Conservation (phyloP, 768 basidiomycete genomes). For the Russula abietina region DNA sequence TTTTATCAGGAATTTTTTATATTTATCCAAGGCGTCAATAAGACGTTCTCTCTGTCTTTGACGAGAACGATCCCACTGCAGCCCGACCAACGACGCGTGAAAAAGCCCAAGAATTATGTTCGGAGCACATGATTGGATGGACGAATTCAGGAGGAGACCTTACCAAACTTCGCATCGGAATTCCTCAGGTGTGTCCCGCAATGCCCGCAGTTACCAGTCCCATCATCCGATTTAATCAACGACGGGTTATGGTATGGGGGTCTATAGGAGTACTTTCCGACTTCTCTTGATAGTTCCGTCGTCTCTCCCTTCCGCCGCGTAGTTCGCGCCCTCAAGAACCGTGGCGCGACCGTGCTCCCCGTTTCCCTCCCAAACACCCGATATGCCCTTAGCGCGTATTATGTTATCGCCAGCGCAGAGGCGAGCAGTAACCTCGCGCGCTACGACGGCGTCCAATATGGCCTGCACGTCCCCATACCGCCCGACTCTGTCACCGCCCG, state of each 20-base stretch:
- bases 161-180: conserved; percentile 59
- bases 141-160: conserved; percentile 29
- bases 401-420: conserved; percentile 91
- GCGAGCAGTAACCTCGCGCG: conserved; percentile 88
- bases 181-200: conserved; percentile 58
- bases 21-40: background rate
- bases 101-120: conserved; percentile 30
- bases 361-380: conserved; percentile 65
- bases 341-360: conserved; percentile 63
- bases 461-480: conserved; percentile 43
- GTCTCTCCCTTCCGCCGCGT: conserved; percentile 41
- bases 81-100: conserved; percentile 39
- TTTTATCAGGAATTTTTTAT: background rate
- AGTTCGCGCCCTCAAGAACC: conserved; percentile 37
- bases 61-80: conserved; percentile 71
- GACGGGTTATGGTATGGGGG: background rate
- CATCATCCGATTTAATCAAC: background rate
- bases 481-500: conserved; percentile 39
- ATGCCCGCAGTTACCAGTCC: background rate
- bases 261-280: conserved; percentile 76
- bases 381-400: conserved; percentile 88
- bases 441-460: conserved; percentile 85
- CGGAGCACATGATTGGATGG: conserved; percentile 11
- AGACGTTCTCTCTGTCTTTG: conserved; percentile 42
- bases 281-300: conserved; percentile 49